phyloP scores from a whole-genome alignment of 2,329 filamentous ascomycete genomes.

The Ploettnerulaceae sp. region DNA sequence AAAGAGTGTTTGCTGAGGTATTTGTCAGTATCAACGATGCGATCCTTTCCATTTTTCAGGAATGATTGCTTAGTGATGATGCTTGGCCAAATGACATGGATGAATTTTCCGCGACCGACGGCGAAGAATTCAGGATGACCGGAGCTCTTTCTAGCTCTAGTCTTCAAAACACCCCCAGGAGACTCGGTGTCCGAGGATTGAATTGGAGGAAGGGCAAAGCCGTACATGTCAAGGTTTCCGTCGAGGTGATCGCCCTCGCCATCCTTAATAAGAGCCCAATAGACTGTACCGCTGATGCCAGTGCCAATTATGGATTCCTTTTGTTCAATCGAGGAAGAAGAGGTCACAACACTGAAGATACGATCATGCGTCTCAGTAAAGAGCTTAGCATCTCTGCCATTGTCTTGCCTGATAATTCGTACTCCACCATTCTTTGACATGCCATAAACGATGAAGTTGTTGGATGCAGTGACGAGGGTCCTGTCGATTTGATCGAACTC shows the following conservation, averaged over 20 bases:
- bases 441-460: constrained; percentile 89
- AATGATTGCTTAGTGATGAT: constrained; percentile 58
- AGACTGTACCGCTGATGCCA: constrained; percentile 92
- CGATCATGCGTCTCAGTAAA: constrained; percentile 90
- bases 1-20: constrained; percentile 82
- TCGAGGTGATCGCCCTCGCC: constrained; percentile 75
- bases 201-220: constrained; percentile 84
- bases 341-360: constrained; percentile 89
- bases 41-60: constrained; percentile 59
- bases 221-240: constrained; percentile 74
- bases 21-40: constrained; percentile 78
- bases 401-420: constrained; percentile 88
- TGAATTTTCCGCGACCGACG: constrained; percentile 91
- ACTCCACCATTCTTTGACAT: constrained; percentile 91
- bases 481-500: constrained; percentile 97
- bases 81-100: constrained; percentile 76
- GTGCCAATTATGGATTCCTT: constrained; percentile 86
- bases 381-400: constrained; percentile 84
- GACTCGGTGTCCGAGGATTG: constrained; percentile 83
- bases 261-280: constrained; percentile 81
- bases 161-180: constrained; percentile 90
- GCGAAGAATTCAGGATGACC: constrained; percentile 91
- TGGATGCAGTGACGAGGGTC: constrained; percentile 82
- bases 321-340: constrained; percentile 57
- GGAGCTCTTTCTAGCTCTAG: constrained; percentile 83